Evolutionary conservation across 2,329 filamentous ascomycete species (phyloP).

Genomic region (Pyricularia sp.): DNA sequence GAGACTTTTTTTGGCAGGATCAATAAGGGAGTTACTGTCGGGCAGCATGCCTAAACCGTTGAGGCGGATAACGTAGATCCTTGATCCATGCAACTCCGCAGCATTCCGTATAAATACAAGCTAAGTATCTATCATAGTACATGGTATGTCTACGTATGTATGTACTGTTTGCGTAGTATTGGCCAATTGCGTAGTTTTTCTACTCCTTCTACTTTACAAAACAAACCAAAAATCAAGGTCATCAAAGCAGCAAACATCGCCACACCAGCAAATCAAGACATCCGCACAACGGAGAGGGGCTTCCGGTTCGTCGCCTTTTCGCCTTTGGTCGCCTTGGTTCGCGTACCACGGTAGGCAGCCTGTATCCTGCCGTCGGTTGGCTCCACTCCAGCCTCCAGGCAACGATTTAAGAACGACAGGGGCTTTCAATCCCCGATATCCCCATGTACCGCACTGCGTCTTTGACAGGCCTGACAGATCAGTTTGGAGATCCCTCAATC

Average conservation of each 20-base stretch:
- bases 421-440: not conserved
- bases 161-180: no score
- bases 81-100: not conserved
- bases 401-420: not conserved
- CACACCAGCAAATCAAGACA: not conserved
- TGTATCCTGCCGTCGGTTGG: not conserved
- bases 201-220: no score
- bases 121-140: no score
- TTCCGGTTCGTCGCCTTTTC: no score
- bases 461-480: not conserved
- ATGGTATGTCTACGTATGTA: no score
- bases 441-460: no score
- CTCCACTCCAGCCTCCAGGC: not conserved
- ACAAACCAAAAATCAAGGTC: no score
- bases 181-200: no score
- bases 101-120: not conserved
- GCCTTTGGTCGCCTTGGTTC: no score
- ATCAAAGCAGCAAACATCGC: not conserved
- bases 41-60: not conserved
- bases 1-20: not conserved
- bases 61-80: not conserved
- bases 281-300: not conserved
- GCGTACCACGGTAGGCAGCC: no score
- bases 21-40: not conserved
- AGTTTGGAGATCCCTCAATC: not conserved